Conservation (phyloP, 106 monocot species). For the Apostasia shenzhenica region DNA sequence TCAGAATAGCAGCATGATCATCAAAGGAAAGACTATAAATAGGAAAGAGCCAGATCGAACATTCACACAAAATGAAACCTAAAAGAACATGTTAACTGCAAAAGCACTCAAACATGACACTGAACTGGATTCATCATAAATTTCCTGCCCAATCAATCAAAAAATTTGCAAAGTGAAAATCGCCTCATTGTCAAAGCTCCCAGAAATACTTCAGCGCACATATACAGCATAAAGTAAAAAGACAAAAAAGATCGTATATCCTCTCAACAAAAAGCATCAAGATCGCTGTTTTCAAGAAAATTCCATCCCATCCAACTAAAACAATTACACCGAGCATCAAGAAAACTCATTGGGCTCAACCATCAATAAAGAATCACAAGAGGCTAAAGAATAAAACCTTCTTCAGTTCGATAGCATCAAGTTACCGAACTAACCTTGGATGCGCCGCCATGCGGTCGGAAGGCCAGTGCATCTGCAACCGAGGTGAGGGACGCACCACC, state of each 20-base stretch:
- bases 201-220: not conserved
- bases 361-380: not conserved
- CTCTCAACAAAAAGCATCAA: not conserved
- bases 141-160: too few species aligned
- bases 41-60: too few species aligned
- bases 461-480: slow-evolving; percentile 12
- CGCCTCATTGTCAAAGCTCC: not conserved
- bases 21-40: not conserved
- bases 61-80: too few species aligned
- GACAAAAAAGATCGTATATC: not conserved
- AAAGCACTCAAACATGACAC: too few species aligned
- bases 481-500: slow-evolving; percentile 1
- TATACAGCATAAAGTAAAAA: not conserved
- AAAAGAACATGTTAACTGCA: too few species aligned
- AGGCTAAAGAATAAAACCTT: not conserved
- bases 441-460: slow-evolving; percentile 50
- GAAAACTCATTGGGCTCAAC: not conserved
- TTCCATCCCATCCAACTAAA: not conserved
- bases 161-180: not conserved
- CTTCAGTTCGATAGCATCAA: not conserved
- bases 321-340: slow-evolving; percentile 5
- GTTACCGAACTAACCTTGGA: slow-evolving; percentile 7
- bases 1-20: not conserved
- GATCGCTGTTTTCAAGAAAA: not conserved
- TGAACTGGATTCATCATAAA: too few species aligned